Base-by-base conservation (phyloP, 179 eudicot genomes). In the Heliamphora pulchella region DNA sequence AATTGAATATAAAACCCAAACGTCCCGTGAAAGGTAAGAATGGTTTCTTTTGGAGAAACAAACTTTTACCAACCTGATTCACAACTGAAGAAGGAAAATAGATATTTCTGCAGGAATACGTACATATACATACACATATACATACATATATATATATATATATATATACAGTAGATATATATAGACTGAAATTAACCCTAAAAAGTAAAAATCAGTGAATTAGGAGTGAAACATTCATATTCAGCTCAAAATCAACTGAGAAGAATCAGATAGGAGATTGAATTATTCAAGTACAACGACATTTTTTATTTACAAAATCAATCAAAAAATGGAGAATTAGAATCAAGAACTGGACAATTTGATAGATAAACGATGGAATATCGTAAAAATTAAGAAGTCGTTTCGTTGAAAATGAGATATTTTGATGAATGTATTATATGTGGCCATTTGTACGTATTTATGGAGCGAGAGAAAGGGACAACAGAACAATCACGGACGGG, bases 1-100 rank as follows among this genome's bases (percentile, higher is more conserved):
- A 85, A 78, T 74, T 79, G 77, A 80, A 53, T 78, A 13, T 68
- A 76, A 65, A 22, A 50, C 7, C 6, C 53, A 71, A 57, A 59
- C 81, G 79, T 83, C 91, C 81, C 87, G 85, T 89, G 84, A 87
- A 85, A 87, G 91, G 67, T 50, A 87, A 74, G 89, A 53, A 79
- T 83, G 82, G 79, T 77, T 76, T 81, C 72, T 44, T 41, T 31
- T 31, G 31, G 5, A 17, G 50, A 68, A 68, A 14, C 72, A 11
- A 68, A 44, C n/a, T 64, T 64, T 8, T 68, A 4, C n/a, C n/a
- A 0, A 13, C 2, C 3, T 20, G 14, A 51, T n/a, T 17, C 47
- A 71, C 17, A 43, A 18, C 8, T n/a, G n/a, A n/a, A 15, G 8
- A 17, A 70, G 74, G 8, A 4, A 11, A 53, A 71, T 18, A 9